Percentiles rank a stretch among this genome's conserved stretches.
These are phyloP conservation scores for Candida tammaniensis DNA, from an alignment of 805 yeast genomes.

Conservation along the genomic window DNA sequence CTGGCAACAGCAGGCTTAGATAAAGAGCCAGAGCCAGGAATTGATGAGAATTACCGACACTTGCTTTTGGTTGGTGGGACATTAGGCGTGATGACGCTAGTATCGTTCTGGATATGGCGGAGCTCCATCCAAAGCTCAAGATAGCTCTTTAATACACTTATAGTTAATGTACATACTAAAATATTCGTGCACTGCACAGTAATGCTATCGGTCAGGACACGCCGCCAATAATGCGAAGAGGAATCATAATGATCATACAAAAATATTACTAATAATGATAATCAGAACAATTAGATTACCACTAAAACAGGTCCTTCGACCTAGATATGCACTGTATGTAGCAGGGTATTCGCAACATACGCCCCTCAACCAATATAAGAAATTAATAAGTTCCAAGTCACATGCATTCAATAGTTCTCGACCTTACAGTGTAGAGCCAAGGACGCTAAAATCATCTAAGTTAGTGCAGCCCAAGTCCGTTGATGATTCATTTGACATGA, in stretches of 20 bases:
- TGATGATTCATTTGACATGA: slow-evolving; percentile 28
- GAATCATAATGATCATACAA: background rate
- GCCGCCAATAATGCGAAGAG: background rate
- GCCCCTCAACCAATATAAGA: too few relatives aligned
- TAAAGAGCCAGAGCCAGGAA: slow-evolving; percentile 59
- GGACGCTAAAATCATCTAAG: slow-evolving; percentile 23
- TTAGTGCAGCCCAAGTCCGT: slow-evolving; percentile 26
- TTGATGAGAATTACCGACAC: slow-evolving; percentile 49
- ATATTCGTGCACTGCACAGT: background rate
- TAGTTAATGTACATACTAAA: slow-evolving; percentile 5
- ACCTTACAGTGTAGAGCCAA: slow-evolving; percentile 1
- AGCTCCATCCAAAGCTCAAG: slow-evolving; percentile 31
- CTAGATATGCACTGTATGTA: too few relatives aligned
- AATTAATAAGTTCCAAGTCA: too few relatives aligned
- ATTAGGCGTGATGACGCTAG: slow-evolving; percentile 59
- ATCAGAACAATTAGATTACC: too few relatives aligned
- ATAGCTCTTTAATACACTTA: too few relatives aligned
- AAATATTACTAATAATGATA: too few relatives aligned
- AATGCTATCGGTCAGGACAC: too few relatives aligned
- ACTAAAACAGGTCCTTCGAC: too few relatives aligned
- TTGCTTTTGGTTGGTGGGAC: slow-evolving; percentile 67
- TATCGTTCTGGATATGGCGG: slow-evolving; percentile 65
- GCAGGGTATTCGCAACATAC: too few relatives aligned
- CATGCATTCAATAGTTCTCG: too few relatives aligned
- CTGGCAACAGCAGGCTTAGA: slow-evolving; percentile 69